Conservation (phyloP, 2,329 filamentous ascomycete genomes). For the Dendryphion nanum region DNA sequence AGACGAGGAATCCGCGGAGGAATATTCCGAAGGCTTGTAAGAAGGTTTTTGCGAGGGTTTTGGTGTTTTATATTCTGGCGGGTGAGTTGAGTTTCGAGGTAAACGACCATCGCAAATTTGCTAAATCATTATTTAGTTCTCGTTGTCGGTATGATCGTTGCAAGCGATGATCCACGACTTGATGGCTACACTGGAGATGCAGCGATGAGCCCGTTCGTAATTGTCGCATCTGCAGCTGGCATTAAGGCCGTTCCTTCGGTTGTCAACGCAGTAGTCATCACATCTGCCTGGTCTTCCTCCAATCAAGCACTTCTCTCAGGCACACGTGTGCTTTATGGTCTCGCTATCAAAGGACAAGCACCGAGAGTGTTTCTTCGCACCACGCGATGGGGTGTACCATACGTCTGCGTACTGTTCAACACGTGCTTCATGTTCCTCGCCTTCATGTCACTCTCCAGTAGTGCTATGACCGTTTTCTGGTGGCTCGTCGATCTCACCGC, state of each 20-base stretch:
- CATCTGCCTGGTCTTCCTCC: constrained; percentile 66
- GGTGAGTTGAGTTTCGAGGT: no score
- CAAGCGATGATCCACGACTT: constrained; percentile 51
- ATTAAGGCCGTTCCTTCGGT: constrained; percentile 66
- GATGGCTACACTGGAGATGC: constrained; percentile 41
- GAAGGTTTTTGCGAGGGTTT: constrained; percentile 52
- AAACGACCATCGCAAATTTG: constrained; percentile 48
- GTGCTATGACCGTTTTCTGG: constrained; percentile 52
- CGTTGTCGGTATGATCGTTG: constrained; percentile 57
- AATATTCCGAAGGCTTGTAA: constrained; percentile 54
- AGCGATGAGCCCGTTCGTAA: constrained; percentile 46
- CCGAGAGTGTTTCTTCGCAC: constrained; percentile 49
- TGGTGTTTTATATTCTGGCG: constrained; percentile 52
- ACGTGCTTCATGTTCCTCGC: constrained; percentile 44
- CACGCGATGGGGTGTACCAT: constrained; percentile 41
- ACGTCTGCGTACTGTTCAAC: constrained; percentile 33
- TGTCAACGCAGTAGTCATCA: constrained; percentile 73
- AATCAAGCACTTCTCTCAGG: constrained; percentile 64
- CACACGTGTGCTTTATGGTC: constrained; percentile 49
- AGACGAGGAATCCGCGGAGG: constrained; percentile 27
- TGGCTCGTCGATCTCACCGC: constrained; percentile 70
- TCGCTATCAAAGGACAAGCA: constrained; percentile 50
- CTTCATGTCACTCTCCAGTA: constrained; percentile 48
- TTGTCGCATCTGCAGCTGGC: constrained; percentile 65
- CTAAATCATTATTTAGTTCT: constrained; percentile 35